These are phyloP conservation scores for Trichoderma virens DNA, from an alignment of 495 filamentous ascomycete species.

Conservation along the genomic window DNA sequence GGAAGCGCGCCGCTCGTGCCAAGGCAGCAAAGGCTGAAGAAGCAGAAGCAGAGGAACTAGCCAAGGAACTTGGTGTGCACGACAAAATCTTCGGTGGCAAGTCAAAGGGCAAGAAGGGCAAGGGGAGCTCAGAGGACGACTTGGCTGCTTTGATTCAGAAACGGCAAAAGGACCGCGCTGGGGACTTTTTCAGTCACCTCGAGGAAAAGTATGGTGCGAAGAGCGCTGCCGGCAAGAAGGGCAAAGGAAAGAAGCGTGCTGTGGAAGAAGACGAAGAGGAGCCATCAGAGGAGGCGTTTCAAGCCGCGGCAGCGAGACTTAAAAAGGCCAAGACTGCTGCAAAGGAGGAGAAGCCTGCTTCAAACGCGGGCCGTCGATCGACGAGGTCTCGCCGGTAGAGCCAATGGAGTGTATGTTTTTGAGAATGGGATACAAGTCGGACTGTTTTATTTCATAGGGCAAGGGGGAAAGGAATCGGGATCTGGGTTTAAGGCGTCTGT, in stretches of 20 bases:
- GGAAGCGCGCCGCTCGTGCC: conserved; percentile 54
- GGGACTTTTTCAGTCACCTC: conserved; percentile 58
- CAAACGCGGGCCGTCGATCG: not conserved
- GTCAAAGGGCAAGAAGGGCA: conserved; percentile 27
- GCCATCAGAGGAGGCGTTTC: conserved; percentile 63
- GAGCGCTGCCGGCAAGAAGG: conserved; percentile 31
- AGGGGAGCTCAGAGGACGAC: conserved; percentile 34
- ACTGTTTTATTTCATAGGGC: not conserved
- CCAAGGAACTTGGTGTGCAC: conserved; percentile 62
- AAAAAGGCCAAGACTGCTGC: conserved; percentile 32
- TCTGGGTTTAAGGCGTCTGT: not conserved
- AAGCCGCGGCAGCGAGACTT: conserved; percentile 35
- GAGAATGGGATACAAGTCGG: not conserved
- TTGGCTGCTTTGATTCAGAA: conserved; percentile 36
- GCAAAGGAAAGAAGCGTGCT: conserved; percentile 43
- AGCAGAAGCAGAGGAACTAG: conserved; percentile 63
- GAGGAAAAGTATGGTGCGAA: conserved; percentile 63
- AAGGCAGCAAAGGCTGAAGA: conserved; percentile 53
- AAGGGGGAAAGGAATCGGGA: not conserved
- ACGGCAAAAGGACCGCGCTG: conserved; percentile 27
- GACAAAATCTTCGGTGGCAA: conserved; percentile 45
- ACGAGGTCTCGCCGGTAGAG: not conserved
- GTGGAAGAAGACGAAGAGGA: conserved; percentile 49
- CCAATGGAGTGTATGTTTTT: not conserved
- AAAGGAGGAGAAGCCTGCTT: not conserved